Base-by-base conservation (phyloP, 176 grass and related monocot species). In the Aechmea fasciata region DNA sequence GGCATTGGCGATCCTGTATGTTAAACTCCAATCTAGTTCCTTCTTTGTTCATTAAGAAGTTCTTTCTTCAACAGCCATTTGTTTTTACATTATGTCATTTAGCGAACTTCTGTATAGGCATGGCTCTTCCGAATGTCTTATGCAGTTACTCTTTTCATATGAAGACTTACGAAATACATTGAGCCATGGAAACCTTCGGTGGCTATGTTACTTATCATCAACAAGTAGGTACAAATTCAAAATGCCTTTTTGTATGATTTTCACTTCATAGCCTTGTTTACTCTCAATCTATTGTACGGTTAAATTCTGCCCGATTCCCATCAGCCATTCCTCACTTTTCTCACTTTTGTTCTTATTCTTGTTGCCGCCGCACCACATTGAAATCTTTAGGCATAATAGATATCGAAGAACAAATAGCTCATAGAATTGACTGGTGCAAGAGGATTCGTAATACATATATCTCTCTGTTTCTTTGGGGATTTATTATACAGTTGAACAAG, bases 121-220 rank as follows among this genome's bases (percentile, higher is more conserved):
- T 53, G 13, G 13, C 64, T 67, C 26, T 52, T 5, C 62, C 22
- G 74, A 70, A 86, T 85, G 18, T 76, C 49, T 72, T 18, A 54
- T 71, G 26, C 81, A 96, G 92, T 64, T 96, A 59, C 75, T 91
- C 69, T 72, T 64, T 75, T 75, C 71, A 50, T 70, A 78, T 49
- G 64, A 63, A 22, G 75, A 91, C 2, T 79, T 96, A 76, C 71
- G 73, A 69, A 71, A n/a, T 47, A 77, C 67, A 19, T 20, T 96
- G 33, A 73, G n/a, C 4, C 33, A 65, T 64, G 62, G 76, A 69
- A 90, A 87, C 79, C 76, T 97, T 71, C 78, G 83, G 64, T 92
- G 93, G 89, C 48, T 97, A 48, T 87, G 82, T 51, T 97, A 92
- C 65, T 82, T 90, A 41, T 92, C 93, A 13, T 85, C 93, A 66